phyloP scores from a whole-genome alignment of 2,329 filamentous ascomycete species.

The Alternaria longipes region DNA sequence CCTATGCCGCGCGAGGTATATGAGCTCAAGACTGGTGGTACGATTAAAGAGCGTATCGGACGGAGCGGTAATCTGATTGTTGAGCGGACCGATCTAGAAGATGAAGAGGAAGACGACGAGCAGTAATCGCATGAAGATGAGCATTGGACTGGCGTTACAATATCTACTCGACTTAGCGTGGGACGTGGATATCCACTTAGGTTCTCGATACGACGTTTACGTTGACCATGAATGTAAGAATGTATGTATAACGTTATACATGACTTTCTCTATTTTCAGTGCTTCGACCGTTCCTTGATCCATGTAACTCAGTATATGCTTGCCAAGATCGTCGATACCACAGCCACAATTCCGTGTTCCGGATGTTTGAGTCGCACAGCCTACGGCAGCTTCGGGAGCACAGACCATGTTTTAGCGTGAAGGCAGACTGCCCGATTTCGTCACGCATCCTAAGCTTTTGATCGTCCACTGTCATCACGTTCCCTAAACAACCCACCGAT shows the following conservation, averaged over 20 bases:
- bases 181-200: not conserved
- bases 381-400: constrained; percentile 7
- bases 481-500: constrained; percentile 6
- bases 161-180: constrained; percentile 11
- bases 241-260: not conserved
- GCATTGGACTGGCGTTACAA: constrained; percentile 1
- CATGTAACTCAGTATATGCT: not conserved
- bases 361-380: not conserved
- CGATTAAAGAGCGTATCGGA: constrained; percentile 77
- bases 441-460: constrained; percentile 15
- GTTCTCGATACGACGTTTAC: constrained; percentile 1
- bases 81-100: constrained; percentile 71
- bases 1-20: constrained; percentile 86
- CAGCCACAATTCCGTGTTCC: constrained; percentile 2
- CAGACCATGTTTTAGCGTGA: constrained; percentile 6
- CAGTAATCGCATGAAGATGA: constrained; percentile 5
- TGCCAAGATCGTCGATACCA: not conserved
- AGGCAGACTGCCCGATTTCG: constrained; percentile 6
- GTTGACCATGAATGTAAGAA: not conserved
- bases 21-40: constrained; percentile 71
- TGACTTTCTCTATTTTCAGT: not conserved
- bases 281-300: not conserved
- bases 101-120: constrained; percentile 58
- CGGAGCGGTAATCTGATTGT: constrained; percentile 89
- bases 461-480: constrained; percentile 13